A percentile compares a stretch with the other conserved stretches of the same genome.
phyloP scores from a whole-genome alignment of 2,329 filamentous ascomycete species.

The Lasiodiplodia theobromae region DNA sequence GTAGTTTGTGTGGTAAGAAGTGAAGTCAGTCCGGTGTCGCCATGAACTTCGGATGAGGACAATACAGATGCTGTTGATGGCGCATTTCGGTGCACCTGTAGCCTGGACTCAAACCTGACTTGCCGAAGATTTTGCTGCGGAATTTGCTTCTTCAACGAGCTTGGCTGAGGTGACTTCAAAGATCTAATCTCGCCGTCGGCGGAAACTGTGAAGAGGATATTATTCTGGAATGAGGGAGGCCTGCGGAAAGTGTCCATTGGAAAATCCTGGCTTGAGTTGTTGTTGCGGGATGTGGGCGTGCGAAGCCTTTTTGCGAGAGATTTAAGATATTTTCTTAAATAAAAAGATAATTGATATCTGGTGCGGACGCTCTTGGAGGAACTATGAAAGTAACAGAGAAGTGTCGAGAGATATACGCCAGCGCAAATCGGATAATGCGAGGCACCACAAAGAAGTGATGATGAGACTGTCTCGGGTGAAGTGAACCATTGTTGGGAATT shows the following conservation, averaged over 20 bases:
- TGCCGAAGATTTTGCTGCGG: conserved; percentile 10
- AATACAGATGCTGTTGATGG: neutral
- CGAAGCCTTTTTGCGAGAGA: neutral
- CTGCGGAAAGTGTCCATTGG: neutral
- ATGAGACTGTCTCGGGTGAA: neutral
- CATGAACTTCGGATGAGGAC: neutral
- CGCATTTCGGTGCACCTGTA: neutral
- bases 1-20: neutral
- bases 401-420: no score
- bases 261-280: neutral
- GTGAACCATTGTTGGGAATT: neutral
- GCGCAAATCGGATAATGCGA: neutral
- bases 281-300: neutral
- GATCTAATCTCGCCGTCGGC: conserved; percentile 14
- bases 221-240: neutral
- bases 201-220: neutral
- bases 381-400: neutral
- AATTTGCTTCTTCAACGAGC: neutral
- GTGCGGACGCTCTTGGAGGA: neutral
- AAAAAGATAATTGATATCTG: no score
- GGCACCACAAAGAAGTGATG: neutral
- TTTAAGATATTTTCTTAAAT: neutral
- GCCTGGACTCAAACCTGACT: neutral
- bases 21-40: neutral
- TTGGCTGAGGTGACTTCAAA: conserved; percentile 6